phyloP scores from a whole-genome alignment of 2,329 filamentous ascomycete genomes.

The Claviceps quebecensis region DNA sequence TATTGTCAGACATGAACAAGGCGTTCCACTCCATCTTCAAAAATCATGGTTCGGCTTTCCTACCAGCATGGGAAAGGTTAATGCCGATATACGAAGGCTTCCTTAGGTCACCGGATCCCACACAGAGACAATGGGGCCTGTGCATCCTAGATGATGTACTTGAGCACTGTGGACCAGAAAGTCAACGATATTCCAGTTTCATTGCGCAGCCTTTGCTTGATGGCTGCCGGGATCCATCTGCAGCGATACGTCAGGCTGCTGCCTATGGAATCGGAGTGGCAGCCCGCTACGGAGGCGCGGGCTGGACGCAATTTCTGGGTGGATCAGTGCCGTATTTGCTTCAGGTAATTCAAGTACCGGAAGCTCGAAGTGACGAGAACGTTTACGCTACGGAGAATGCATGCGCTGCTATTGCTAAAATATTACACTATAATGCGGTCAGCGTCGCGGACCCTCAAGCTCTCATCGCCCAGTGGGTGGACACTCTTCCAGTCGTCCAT shows the following conservation, averaged over 20 bases:
- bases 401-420: slow-evolving; percentile 91
- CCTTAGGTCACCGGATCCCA: slow-evolving; percentile 66
- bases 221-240: slow-evolving; percentile 72
- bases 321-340: slow-evolving; percentile 71
- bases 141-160: slow-evolving; percentile 98
- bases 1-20: slow-evolving; percentile 99
- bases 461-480: slow-evolving; percentile 73
- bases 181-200: slow-evolving; percentile 71
- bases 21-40: slow-evolving; percentile 99
- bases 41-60: slow-evolving; percentile 74
- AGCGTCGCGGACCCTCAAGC: slow-evolving; percentile 65
- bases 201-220: slow-evolving; percentile 78
- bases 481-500: slow-evolving; percentile 80
- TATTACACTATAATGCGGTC: slow-evolving; percentile 74
- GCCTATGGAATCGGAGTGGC: slow-evolving; percentile 93
- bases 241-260: slow-evolving; percentile 88
- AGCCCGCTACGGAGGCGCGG: slow-evolving; percentile 75
- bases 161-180: slow-evolving; percentile 86
- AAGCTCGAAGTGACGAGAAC: slow-evolving; percentile 80
- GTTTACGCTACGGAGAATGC: slow-evolving; percentile 97
- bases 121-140: slow-evolving; percentile 94
- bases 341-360: slow-evolving; percentile 65
- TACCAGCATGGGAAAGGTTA: slow-evolving; percentile 76
- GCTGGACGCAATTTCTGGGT: slow-evolving; percentile 79
- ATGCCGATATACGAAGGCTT: slow-evolving; percentile 78